Percentiles rank a stretch among this genome's conserved stretches.
phyloP scores from a whole-genome alignment of 78 protist species.

The Paulinella micropora region DNA sequence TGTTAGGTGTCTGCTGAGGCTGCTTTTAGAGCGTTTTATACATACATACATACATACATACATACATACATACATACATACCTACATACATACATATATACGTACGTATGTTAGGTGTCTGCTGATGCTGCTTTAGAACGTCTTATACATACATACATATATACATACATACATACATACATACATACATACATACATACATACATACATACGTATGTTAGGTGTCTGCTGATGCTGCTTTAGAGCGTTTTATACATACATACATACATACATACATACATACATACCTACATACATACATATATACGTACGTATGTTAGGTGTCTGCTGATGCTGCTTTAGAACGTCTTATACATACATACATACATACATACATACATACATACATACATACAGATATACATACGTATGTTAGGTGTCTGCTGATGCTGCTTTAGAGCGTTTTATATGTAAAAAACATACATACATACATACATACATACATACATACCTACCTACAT shows the following conservation, averaged over 20 bases:
- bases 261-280: background rate
- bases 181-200: background rate
- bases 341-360: background rate
- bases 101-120: background rate
- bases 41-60: background rate
- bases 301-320: background rate
- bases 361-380: background rate
- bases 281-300: background rate
- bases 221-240: too few relatives aligned
- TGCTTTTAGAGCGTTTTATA: too few relatives aligned
- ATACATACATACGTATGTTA: background rate
- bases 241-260: background rate
- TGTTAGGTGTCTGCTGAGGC: too few relatives aligned
- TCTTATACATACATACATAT: background rate
- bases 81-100: background rate
- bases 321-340: too few relatives aligned
- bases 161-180: background rate
- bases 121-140: too few relatives aligned
- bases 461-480: too few relatives aligned
- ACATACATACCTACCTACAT: too few relatives aligned
- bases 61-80: background rate
- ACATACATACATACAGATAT: background rate
- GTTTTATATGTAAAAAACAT: too few relatives aligned
- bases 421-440: too few relatives aligned
- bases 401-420: too few relatives aligned